These are phyloP conservation scores for Metschnikowia cubensis DNA, from an alignment of 805 yeast species.

Conservation along the genomic window DNA sequence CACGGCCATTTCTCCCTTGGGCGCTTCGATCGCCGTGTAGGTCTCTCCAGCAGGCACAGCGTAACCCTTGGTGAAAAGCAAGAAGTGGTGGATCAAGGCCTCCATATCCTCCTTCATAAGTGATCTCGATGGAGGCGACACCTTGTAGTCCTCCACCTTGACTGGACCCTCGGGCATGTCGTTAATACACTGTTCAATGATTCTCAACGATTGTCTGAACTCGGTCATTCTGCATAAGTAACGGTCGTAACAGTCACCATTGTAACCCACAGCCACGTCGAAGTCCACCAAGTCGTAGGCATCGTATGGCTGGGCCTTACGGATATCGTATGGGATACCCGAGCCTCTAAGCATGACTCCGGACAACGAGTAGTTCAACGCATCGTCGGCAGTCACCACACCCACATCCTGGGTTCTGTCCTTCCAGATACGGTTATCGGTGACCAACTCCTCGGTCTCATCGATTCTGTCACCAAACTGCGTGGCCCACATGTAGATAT, in stretches of 20 bases:
- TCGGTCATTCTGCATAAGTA: constrained; percentile 86
- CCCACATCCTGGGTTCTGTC: constrained; percentile 82
- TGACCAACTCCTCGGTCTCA: constrained; percentile 83
- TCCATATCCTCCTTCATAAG: constrained; percentile 92
- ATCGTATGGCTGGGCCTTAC: constrained; percentile 86
- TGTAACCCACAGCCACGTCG: constrained; percentile 79
- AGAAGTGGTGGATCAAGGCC: constrained; percentile 84
- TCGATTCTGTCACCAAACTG: constrained; percentile 91
- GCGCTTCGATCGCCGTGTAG: constrained; percentile 88
- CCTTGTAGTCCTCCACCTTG: constrained; percentile 85
- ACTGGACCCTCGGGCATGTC: constrained; percentile 91
- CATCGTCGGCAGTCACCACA: constrained; percentile 79
- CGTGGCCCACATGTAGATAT: constrained; percentile 93
- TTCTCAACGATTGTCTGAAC: constrained; percentile 85
- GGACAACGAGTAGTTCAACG: constrained; percentile 70
- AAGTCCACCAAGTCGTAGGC: constrained; percentile 85
- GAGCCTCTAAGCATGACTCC: constrained; percentile 93
- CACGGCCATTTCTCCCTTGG: constrained; percentile 94
- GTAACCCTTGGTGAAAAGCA: constrained; percentile 83
- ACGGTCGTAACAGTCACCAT: constrained; percentile 91
- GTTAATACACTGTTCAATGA: constrained; percentile 84
- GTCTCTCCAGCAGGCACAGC: constrained; percentile 90
- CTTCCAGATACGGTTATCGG: constrained; percentile 91
- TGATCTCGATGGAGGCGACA: constrained; percentile 76
- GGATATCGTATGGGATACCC: constrained; percentile 81